Evolutionary conservation across 2,329 filamentous ascomycete genomes (phyloP).

Genomic region (Mycosphaerella sp.): DNA sequence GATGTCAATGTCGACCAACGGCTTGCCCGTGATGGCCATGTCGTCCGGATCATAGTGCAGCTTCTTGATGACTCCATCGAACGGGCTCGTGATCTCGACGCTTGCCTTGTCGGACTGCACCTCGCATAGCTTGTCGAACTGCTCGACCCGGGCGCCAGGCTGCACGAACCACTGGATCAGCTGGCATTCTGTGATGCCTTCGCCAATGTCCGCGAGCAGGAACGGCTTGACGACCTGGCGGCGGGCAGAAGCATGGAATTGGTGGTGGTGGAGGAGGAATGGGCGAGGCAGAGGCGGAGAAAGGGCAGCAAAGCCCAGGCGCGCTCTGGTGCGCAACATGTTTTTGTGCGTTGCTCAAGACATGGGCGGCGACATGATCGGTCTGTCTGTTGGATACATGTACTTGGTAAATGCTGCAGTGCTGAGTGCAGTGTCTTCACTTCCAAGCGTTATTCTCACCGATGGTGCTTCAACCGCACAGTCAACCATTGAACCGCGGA

Average conservation of each 20-base stretch:
- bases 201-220: constrained; percentile 75
- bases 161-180: constrained; percentile 99
- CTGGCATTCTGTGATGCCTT: constrained; percentile 96
- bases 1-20: constrained; percentile 91
- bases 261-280: constrained; percentile 19
- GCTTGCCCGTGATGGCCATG: constrained; percentile 88
- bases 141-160: constrained; percentile 88
- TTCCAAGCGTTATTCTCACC: not conserved
- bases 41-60: constrained; percentile 93
- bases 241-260: constrained; percentile 27
- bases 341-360: not conserved
- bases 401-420: not conserved
- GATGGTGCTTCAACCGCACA: not conserved
- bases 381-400: not conserved
- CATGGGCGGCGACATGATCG: not conserved
- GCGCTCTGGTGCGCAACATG: not conserved
- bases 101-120: constrained; percentile 93
- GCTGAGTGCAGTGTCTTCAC: not conserved
- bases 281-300: constrained; percentile 18
- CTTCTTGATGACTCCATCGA: constrained; percentile 92
- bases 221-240: constrained; percentile 64
- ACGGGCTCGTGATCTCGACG: constrained; percentile 82
- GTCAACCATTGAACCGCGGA: not conserved
- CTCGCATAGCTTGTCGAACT: constrained; percentile 96
- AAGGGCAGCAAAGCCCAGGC: constrained; percentile 8